Evolutionary conservation across 345 rosid genomes (phyloP), one percentile per base, ranked within the genome.

Genomic region (Mangifera indica): DNA sequence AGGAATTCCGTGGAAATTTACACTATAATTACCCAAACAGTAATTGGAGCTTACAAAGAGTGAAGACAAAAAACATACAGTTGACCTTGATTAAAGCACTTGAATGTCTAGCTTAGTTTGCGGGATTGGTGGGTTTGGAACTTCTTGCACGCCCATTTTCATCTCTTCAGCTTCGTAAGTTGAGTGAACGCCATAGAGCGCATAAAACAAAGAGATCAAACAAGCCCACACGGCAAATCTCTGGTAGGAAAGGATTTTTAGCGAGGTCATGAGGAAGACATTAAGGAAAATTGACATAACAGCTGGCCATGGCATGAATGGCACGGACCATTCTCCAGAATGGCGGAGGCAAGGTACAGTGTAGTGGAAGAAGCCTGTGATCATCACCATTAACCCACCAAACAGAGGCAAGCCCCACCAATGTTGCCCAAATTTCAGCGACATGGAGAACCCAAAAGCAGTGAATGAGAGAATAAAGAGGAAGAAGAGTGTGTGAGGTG

Each of bases 301-400:
- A 0, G 97, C 93, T 3, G 94, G 96, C 97, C 97, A 93, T 12
- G 98, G 98, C 98, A 93, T 93, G 60, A 88, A 71, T 5, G 98
- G 97, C 42, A 93, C 96, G 0, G 91, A 82, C 98, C 96, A 93
- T 62, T 54, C 77, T 32, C 70, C 71, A 14, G 81, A 40, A 58
- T 62, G 76, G 25, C 63, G 3, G 40, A 44, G 10, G 40, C 54
- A 70, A 14, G 88, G 83, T 20, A 76, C 71, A 74, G 45, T 63
- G 81, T 71, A 58, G n/a, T 85, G 94, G 72, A 87, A 93, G 24
- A 74, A 51, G 3, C 84, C 70, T 20, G 96, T 88, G 67, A 74
- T n/a, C 21, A 63, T 72, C 26, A 87, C 12, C 67, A 77, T 71
- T 54, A 82, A 54, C 21, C 77, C 79, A 1, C 86, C 76, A n/a